These are phyloP conservation scores for Carex kokanica DNA, from an alignment of 176 grass and related monocot genomes.

Conservation along the genomic window DNA sequence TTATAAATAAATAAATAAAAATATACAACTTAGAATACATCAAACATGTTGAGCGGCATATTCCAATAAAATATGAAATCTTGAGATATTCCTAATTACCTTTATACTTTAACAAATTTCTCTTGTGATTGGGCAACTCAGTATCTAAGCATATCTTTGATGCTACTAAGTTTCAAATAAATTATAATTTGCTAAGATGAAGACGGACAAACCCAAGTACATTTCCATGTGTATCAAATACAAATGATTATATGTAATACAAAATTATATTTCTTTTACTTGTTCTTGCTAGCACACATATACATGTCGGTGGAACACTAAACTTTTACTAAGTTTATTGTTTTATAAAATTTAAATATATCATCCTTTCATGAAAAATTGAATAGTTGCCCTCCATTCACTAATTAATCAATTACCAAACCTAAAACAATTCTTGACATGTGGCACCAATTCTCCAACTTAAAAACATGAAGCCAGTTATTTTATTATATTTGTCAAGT, in stretches of 20 bases:
- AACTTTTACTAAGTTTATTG: neutral
- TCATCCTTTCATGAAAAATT: neutral
- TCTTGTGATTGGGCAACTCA: neutral
- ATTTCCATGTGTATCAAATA: neutral
- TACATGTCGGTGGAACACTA: slow-evolving; percentile 13
- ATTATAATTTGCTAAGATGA: neutral
- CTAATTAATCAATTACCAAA: neutral
- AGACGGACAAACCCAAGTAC: slow-evolving; percentile 6
- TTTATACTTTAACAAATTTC: neutral
- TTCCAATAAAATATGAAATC: neutral
- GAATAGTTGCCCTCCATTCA: slow-evolving; percentile 1
- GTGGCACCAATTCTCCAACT: neutral
- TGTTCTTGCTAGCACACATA: slow-evolving; percentile 4
- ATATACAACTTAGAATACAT: neutral
- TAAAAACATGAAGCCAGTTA: neutral
- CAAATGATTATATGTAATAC: neutral
- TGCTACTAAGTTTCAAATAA: neutral
- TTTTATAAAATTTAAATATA: neutral
- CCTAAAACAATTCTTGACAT: slow-evolving; percentile 3
- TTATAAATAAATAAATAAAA: no score
- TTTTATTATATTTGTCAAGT: neutral
- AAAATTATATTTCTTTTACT: slow-evolving; percentile 1
- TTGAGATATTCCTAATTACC: neutral
- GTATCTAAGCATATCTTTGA: slow-evolving; percentile 7
- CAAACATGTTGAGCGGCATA: neutral